Base-by-base conservation (phyloP, 2,329 filamentous ascomycete genomes). In the Magnaporthiopsis poae region DNA sequence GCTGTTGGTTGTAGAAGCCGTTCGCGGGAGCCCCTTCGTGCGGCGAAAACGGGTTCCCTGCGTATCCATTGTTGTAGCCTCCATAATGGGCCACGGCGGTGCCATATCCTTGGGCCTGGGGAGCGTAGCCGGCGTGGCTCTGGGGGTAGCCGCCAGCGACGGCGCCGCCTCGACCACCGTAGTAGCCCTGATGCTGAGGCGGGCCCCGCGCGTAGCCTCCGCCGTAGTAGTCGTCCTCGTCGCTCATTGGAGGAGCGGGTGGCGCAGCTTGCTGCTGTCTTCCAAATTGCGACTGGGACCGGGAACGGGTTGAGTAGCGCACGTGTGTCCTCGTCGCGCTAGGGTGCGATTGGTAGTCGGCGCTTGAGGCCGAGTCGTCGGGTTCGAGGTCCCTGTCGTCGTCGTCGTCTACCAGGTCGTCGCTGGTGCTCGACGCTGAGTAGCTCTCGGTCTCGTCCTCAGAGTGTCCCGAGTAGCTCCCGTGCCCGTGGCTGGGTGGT, bases 321-420 rank as follows among this genome's bases (percentile, higher is more conserved):
- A 69, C 74, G 75, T 75, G 69, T 75, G 71, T 69, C 76, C 66
- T 68, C 76, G 71, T 69, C 75, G 66, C 62, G 69, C 71, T 31
- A 71, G 73, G 72, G 71, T 71, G 73, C 13, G 39, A 46, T 5
- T 46, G 71, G 69, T 72, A 72, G 39, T 75, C 77, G 71, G 74
- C 77, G 39, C 74, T 74, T 59, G 86, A 88, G 25, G 85, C 85
- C 9, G 86, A 87, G 72, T 88, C 86, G 46, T 81, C 82, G 18
- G 85, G 85, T 2, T 84, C 81, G 69, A 86, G 71, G 52, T 84
- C 83, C 72, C 81, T 81, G 11, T 66, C 65, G 21, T 75, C 74
- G 64, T 81, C 74, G 70, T 75, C 74, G 67, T 72, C 71, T 60
- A 75, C 76, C 35, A 75, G 73, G 69, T 75, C 76, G 52, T 75